Conservation (phyloP, 441 rosid genomes). For the Eutrema salsugineum region DNA sequence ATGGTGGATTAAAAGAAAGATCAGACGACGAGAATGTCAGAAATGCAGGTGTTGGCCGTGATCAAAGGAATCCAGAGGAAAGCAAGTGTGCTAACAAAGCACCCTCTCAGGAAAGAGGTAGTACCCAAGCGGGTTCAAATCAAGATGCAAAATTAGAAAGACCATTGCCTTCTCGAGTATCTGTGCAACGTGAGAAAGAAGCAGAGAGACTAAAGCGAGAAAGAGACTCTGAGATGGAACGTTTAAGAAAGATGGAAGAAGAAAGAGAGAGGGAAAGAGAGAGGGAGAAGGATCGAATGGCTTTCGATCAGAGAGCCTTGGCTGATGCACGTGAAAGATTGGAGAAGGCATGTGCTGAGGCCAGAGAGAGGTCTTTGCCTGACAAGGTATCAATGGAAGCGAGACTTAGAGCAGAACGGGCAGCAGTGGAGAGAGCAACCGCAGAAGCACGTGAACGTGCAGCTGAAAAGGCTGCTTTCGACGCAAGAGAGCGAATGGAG, state of each 20-base stretch:
- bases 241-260: constrained; percentile 70
- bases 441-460: constrained; percentile 90
- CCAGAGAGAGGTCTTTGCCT: constrained; percentile 61
- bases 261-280: constrained; percentile 92
- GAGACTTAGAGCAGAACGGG: constrained; percentile 76
- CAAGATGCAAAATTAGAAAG: constrained; percentile 37
- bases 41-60: constrained; percentile 21
- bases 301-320: constrained; percentile 75
- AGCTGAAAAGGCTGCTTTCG: constrained; percentile 72
- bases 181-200: constrained; percentile 43
- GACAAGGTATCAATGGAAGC: constrained; percentile 59
- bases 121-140: constrained; percentile 20
- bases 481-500: constrained; percentile 60
- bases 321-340: constrained; percentile 86
- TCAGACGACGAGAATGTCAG: constrained; percentile 26
- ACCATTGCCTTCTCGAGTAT: constrained; percentile 37
- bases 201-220: constrained; percentile 58
- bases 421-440: constrained; percentile 86
- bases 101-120: constrained; percentile 29
- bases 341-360: constrained; percentile 91
- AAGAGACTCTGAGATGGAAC: constrained; percentile 58
- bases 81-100: constrained; percentile 12
- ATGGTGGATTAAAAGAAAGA: constrained; percentile 26
- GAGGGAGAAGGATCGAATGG: constrained; percentile 95
- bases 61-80: constrained; percentile 36